Percentiles rank a stretch among this genome's conserved stretches.
Conservation (phyloP, 1,284 basidiomycete genomes). For the Tilletia horrida region DNA sequence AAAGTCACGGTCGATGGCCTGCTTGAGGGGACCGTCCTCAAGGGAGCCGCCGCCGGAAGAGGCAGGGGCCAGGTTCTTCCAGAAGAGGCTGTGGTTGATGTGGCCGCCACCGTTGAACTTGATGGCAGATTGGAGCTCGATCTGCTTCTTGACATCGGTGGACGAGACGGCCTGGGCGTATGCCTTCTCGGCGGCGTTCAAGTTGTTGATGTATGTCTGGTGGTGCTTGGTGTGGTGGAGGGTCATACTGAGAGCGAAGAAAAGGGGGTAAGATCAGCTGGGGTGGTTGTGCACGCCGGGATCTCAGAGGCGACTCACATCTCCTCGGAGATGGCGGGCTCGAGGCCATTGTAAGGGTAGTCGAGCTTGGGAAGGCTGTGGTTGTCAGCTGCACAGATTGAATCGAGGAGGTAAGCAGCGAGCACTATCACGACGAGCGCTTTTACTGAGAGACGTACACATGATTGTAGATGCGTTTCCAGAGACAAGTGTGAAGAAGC, state of each 20-base stretch:
- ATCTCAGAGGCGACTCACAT: conserved; percentile 62
- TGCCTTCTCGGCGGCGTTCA: conserved; percentile 73
- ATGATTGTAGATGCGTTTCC: not conserved
- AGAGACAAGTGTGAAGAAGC: no score
- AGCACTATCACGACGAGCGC: no score
- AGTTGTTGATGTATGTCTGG: conserved; percentile 50
- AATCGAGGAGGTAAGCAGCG: no score
- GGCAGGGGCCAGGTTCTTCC: conserved; percentile 72
- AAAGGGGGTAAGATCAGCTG: not conserved
- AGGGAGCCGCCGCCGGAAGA: conserved; percentile 63
- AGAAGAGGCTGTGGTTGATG: conserved; percentile 86
- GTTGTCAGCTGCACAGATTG: conserved; percentile 26
- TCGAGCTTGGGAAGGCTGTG: conserved; percentile 82
- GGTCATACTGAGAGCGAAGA: conserved; percentile 7
- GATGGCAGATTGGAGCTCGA: conserved; percentile 77
- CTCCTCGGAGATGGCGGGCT: conserved; percentile 75
- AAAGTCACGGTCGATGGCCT: conserved; percentile 77
- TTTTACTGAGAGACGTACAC: not conserved
- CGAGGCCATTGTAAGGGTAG: conserved; percentile 83
- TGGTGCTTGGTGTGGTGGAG: conserved; percentile 49
- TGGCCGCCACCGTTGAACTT: conserved; percentile 84
- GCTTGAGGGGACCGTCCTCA: conserved; percentile 67
- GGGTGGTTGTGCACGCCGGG: conserved; percentile 21
- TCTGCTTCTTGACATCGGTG: conserved; percentile 72
- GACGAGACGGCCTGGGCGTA: conserved; percentile 65